These are phyloP conservation scores for Teunomyces atbi DNA, from an alignment of 805 yeast genomes.

Conservation along the genomic window DNA sequence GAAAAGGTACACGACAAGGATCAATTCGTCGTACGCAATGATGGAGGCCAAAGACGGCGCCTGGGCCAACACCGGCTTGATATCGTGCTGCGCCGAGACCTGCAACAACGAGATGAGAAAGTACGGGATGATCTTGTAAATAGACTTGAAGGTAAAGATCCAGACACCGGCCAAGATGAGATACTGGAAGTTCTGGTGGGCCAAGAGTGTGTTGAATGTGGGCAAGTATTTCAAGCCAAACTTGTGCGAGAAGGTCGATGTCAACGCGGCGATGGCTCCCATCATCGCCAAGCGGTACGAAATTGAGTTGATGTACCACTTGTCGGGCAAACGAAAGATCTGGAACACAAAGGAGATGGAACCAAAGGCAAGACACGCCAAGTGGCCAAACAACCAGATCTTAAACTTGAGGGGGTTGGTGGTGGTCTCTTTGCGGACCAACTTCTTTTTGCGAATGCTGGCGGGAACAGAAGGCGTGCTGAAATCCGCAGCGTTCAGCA, in stretches of 20 bases:
- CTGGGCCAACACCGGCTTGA: constrained; percentile 39
- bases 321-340: constrained; percentile 38
- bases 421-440: constrained; percentile 27
- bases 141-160: constrained; percentile 62
- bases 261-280: constrained; percentile 54
- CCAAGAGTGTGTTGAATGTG: constrained; percentile 58
- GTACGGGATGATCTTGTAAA: constrained; percentile 65
- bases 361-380: constrained; percentile 45
- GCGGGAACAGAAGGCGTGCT: constrained; percentile 9
- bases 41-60: constrained; percentile 40
- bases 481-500: constrained; percentile 1
- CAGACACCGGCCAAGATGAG: constrained; percentile 54
- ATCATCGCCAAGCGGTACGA: constrained; percentile 54
- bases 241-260: constrained; percentile 54
- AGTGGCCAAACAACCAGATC: constrained; percentile 61
- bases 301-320: constrained; percentile 46
- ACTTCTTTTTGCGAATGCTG: constrained; percentile 19
- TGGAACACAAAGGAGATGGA: constrained; percentile 35
- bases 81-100: constrained; percentile 39
- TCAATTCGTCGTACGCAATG: constrained; percentile 61
- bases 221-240: constrained; percentile 60
- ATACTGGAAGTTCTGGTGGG: constrained; percentile 76
- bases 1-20: constrained; percentile 50
- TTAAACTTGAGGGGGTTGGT: constrained; percentile 43
- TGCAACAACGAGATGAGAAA: constrained; percentile 58